phyloP scores from a whole-genome alignment of 208 protist species.

The Crithidia brevicula region DNA sequence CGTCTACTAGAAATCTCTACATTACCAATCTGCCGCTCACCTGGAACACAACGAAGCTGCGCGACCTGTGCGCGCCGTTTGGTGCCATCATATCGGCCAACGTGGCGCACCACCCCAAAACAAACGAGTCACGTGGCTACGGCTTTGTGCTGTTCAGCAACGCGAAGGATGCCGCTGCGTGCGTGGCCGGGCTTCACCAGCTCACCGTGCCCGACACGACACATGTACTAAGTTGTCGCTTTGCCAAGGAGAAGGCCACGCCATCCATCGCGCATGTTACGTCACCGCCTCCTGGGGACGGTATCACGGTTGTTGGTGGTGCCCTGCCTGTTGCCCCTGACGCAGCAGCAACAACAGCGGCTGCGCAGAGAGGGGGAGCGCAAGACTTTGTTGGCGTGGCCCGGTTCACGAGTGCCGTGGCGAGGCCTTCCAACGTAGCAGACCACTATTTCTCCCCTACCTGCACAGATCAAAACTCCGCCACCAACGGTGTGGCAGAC shows the following conservation, averaged over 20 bases:
- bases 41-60: slow-evolving; percentile 70
- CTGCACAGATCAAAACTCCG: too few relatives aligned
- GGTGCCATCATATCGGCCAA: slow-evolving; percentile 65
- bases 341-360: too few relatives aligned
- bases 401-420: too few relatives aligned
- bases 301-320: background rate
- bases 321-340: too few relatives aligned
- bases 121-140: slow-evolving; percentile 60
- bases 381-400: too few relatives aligned
- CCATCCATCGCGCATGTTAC: slow-evolving; percentile 45
- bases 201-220: slow-evolving; percentile 23
- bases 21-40: slow-evolving; percentile 58
- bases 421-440: too few relatives aligned
- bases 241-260: slow-evolving; percentile 61
- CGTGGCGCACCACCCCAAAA: slow-evolving; percentile 51
- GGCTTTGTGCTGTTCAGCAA: slow-evolving; percentile 75
- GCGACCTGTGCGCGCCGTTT: slow-evolving; percentile 49
- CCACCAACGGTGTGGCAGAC: too few relatives aligned
- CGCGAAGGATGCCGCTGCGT: slow-evolving; percentile 43
- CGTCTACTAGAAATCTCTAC: slow-evolving; percentile 56
- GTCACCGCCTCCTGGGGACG: background rate
- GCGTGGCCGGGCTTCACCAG: slow-evolving; percentile 36
- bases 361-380: too few relatives aligned
- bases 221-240: slow-evolving; percentile 49
- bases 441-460: too few relatives aligned